These are phyloP conservation scores for Sphaerulina populicola DNA, from an alignment of 2,329 filamentous ascomycete genomes.

Conservation along the genomic window DNA sequence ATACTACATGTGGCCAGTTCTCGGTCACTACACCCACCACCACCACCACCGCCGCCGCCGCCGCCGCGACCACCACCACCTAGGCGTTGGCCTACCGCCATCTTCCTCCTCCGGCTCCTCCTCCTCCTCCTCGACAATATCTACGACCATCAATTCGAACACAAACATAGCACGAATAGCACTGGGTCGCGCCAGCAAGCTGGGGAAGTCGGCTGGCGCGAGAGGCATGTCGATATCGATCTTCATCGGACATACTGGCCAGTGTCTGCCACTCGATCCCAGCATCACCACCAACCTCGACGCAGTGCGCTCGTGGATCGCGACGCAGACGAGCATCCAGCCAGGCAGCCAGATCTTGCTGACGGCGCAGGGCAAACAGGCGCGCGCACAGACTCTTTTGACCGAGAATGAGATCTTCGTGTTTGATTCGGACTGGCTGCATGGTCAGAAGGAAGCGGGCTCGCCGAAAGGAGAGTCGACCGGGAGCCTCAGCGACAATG, in stretches of 20 bases:
- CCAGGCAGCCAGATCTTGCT: slow-evolving; percentile 75
- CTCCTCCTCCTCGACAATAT: background rate
- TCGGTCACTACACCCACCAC: too few species aligned
- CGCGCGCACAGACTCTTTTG: slow-evolving; percentile 70
- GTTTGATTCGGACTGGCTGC: slow-evolving; percentile 63
- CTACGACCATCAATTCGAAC: background rate
- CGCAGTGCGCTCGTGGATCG: slow-evolving; percentile 73
- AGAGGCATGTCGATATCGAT: slow-evolving; percentile 58
- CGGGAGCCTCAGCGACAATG: slow-evolving; percentile 30
- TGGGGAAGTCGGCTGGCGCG: slow-evolving; percentile 12
- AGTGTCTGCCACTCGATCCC: slow-evolving; percentile 71
- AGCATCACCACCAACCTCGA: slow-evolving; percentile 70
- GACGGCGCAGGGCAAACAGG: slow-evolving; percentile 73
- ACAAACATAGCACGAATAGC: background rate
- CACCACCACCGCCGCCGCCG: too few species aligned
- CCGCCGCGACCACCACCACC: background rate
- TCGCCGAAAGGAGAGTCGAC: slow-evolving; percentile 37
- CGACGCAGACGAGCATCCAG: slow-evolving; percentile 64
- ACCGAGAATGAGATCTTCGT: slow-evolving; percentile 87
- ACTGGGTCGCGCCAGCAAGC: slow-evolving; percentile 12
- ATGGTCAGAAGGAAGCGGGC: slow-evolving; percentile 24
- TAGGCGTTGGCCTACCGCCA: background rate
- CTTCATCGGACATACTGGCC: slow-evolving; percentile 87
- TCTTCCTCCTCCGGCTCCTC: background rate
- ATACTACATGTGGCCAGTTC: too few species aligned